These are phyloP conservation scores for Populus tomentosa DNA, from an alignment of 441 rosid species.

Conservation along the genomic window DNA sequence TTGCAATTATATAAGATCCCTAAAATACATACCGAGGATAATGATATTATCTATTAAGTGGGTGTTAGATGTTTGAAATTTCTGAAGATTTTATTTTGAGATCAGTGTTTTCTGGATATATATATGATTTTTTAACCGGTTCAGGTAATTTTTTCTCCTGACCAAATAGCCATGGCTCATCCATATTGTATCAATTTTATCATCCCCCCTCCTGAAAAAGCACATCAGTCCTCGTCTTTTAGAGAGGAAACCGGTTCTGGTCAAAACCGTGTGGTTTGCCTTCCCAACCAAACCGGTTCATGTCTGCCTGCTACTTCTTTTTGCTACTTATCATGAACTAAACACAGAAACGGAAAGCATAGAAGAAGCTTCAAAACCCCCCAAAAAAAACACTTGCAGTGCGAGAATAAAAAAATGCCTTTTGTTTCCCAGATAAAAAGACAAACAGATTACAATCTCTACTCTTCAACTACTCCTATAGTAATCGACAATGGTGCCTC, in stretches of 20 bases:
- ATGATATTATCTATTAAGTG: too few relatives aligned
- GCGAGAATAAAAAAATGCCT: conserved; percentile 37
- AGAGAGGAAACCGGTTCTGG: not conserved
- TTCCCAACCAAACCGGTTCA: conserved; percentile 5
- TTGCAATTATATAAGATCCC: too few relatives aligned
- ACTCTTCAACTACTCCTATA: conserved; percentile 67
- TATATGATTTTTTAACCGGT: too few relatives aligned
- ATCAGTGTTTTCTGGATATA: too few relatives aligned
- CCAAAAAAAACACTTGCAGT: not conserved
- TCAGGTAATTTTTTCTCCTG: not conserved
- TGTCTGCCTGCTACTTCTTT: conserved; percentile 5
- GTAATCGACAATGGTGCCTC: conserved; percentile 98
- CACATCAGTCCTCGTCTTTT: not conserved
- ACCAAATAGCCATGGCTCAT: not conserved
- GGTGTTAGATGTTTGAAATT: too few relatives aligned
- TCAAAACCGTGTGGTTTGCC: not conserved
- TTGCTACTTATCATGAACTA: not conserved
- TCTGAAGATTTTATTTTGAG: too few relatives aligned
- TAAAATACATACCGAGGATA: too few relatives aligned
- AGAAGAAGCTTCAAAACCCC: not conserved
- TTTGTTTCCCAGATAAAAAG: conserved; percentile 51
- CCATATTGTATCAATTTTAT: too few relatives aligned
- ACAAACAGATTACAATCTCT: conserved; percentile 65
- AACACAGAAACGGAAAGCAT: not conserved
- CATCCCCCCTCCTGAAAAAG: too few relatives aligned